A percentile compares a stretch with the other conserved stretches of the same genome.
Conservation (phyloP, 345 rosid genomes). For the Boechera retrofracta region DNA sequence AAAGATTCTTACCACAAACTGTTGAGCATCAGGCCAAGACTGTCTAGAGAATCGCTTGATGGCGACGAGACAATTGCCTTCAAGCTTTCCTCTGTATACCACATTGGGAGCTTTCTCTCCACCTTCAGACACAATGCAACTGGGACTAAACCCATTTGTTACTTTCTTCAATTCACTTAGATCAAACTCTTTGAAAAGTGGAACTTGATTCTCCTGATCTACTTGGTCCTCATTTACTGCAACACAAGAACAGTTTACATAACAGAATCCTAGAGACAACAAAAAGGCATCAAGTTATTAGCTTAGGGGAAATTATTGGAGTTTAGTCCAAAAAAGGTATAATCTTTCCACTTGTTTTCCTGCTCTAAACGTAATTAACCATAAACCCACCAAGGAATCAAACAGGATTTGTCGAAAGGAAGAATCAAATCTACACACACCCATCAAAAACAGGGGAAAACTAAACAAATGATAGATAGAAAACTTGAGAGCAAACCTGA, state of each 20-base stretch:
- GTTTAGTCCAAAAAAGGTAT: constrained; percentile 1
- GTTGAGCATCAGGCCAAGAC: constrained; percentile 89
- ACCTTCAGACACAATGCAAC: constrained; percentile 74
- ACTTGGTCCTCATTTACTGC: constrained; percentile 46
- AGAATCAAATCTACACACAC: too few species aligned
- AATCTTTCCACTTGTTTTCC: background rate
- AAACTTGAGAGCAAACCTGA: background rate
- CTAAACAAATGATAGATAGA: too few species aligned
- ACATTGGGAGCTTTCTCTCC: constrained; percentile 82
- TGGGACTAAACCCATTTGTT: constrained; percentile 71
- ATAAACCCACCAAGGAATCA: background rate
- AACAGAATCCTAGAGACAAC: background rate
- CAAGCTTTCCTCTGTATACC: constrained; percentile 75
- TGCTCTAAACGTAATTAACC: background rate
- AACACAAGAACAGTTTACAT: constrained; percentile 24
- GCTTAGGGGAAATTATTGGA: too few species aligned
- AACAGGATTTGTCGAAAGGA: too few species aligned
- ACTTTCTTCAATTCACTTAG: constrained; percentile 41
- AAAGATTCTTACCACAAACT: constrained; percentile 50
- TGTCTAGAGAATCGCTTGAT: constrained; percentile 76
- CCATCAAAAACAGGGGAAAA: too few species aligned
- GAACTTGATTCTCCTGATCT: constrained; percentile 50
- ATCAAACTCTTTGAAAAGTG: constrained; percentile 61
- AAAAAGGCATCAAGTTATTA: background rate
- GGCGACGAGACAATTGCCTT: constrained; percentile 63